Evolutionary conservation across 257 asterid species (phyloP), one percentile per base, ranked within the genome.

Genomic region (Rhazya stricta): DNA sequence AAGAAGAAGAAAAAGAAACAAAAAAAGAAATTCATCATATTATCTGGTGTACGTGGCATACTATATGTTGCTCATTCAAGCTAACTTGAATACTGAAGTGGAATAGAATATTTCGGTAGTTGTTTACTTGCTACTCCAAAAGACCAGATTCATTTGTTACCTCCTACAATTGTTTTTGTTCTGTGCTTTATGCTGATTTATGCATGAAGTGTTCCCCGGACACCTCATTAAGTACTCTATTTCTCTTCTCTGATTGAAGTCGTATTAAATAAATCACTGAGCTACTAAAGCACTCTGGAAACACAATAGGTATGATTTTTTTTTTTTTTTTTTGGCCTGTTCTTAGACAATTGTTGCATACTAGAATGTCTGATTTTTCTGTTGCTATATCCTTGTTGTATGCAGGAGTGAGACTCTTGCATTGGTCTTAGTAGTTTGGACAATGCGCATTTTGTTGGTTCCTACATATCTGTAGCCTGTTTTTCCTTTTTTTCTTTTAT

Each of bases 381-480:
- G 16, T 45, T 46, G 60, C 41, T n/a, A 29, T 42, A 19, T 63
- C 45, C 29, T 37, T 63, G n/a, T 5, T 34, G 27, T 63, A 63
- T 65, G 50, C 25, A 21, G 37, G 2, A 37, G 32, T 25, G 37
- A 21, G 50, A 48, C 15, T 71, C 65, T 50, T 54, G 27, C n/a
- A 34, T 48, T 19, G 16, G 4, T 46, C 34, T 4, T 48, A 27
- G 74, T 46, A 29, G 6, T 32, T 9, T 1, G 62, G 10, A 46
- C 46, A 71, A 11, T 43, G 73, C 1, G 46, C 56, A 67, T 73
- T 73, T 61, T 56, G 29, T 78, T 21, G 23, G 16, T 43, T 34
- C 18, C 30, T 54, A 19, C 6, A 71, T 6, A 41, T 66, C 6
- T 30, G 36, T 43, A n/a, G 58, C 58, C 2, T 65, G n/a, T n/a